A percentile compares a stretch with the other conserved stretches of the same genome.
These are phyloP conservation scores for Aeschynomene evenia DNA, from an alignment of 306 rosid species.

Conservation along the genomic window DNA sequence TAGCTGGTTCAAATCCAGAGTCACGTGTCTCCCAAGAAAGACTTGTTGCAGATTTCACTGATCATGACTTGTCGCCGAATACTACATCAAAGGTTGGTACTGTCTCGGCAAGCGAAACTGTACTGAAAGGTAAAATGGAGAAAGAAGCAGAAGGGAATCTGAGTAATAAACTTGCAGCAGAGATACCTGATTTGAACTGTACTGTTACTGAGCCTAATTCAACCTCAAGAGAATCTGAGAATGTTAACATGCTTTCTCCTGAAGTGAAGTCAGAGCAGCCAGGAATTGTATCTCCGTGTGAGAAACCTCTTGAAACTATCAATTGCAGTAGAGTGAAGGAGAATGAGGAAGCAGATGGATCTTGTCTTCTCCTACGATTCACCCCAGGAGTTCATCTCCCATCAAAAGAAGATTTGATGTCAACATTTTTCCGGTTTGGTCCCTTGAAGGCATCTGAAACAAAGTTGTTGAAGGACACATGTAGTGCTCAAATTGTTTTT, in stretches of 20 bases:
- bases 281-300: constrained; percentile 28
- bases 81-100: constrained; percentile 20
- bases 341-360: constrained; percentile 43
- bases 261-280: constrained; percentile 30
- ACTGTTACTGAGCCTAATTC: constrained; percentile 39
- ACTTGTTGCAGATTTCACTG: constrained; percentile 21
- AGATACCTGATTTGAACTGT: constrained; percentile 76
- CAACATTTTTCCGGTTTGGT: constrained; percentile 71
- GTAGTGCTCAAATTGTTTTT: constrained; percentile 64
- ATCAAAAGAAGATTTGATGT: constrained; percentile 60
- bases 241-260: constrained; percentile 32
- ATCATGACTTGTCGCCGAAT: neutral
- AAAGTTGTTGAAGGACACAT: constrained; percentile 41
- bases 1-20: constrained; percentile 27
- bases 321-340: constrained; percentile 31
- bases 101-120: constrained; percentile 1
- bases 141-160: constrained; percentile 28
- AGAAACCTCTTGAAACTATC: constrained; percentile 25
- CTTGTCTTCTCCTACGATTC: constrained; percentile 65
- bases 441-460: constrained; percentile 70
- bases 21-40: neutral
- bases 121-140: constrained; percentile 31
- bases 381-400: constrained; percentile 58
- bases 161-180: constrained; percentile 21
- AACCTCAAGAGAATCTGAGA: constrained; percentile 33